These are phyloP conservation scores for Penicillium paradoxum DNA, from an alignment of 495 filamentous ascomycete genomes.

Conservation along the genomic window DNA sequence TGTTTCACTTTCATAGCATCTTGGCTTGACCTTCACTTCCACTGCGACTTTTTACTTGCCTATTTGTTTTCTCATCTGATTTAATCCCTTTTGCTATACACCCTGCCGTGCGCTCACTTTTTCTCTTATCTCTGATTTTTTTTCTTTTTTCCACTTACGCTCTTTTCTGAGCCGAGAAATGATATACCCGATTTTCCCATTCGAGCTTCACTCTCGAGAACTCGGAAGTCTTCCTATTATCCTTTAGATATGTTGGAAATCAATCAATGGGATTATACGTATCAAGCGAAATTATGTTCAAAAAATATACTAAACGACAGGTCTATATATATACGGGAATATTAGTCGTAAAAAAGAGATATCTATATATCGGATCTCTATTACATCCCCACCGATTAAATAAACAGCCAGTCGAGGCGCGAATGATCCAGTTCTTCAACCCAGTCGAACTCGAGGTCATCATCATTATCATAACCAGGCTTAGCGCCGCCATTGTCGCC, in stretches of 20 bases:
- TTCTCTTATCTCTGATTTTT: too few relatives aligned
- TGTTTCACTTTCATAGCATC: not conserved
- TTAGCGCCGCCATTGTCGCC: not conserved
- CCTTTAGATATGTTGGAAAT: not conserved
- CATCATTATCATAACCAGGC: conserved; percentile 13
- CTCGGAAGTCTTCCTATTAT: not conserved
- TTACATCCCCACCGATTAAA: conserved; percentile 20
- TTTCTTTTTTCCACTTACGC: not conserved
- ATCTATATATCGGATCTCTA: not conserved
- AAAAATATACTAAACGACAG: not conserved
- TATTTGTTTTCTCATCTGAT: not conserved
- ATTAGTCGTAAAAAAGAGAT: conserved; percentile 4
- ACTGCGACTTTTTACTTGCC: conserved; percentile 17
- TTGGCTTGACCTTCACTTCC: conserved; percentile 6
- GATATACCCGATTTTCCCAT: conserved; percentile 20
- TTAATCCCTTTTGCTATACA: conserved; percentile 1
- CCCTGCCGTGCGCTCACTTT: too few relatives aligned
- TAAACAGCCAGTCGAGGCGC: conserved; percentile 44
- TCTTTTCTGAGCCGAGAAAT: conserved; percentile 8
- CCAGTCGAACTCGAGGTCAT: conserved; percentile 41
- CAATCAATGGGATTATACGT: not conserved
- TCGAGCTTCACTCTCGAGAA: not conserved
- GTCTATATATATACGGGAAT: not conserved
- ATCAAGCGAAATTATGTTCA: not conserved
- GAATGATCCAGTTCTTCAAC: conserved; percentile 44